A percentile compares a stretch with the other conserved stretches of the same genome.
Evolutionary conservation across 2,329 filamentous ascomycete species (phyloP).

Genomic region (Periconia digitata): DNA sequence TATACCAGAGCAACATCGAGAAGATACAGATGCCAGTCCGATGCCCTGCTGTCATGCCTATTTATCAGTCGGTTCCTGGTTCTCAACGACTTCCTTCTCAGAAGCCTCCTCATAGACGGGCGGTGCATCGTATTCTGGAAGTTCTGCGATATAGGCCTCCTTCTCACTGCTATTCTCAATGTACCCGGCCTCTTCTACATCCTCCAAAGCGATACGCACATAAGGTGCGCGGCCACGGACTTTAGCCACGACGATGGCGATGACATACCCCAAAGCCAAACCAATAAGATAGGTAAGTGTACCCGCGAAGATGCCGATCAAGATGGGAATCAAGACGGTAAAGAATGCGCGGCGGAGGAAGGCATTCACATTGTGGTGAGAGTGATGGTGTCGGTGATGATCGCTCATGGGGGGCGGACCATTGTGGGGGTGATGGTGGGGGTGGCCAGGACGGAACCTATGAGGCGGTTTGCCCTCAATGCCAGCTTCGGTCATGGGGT

Average conservation of each 20-base stretch:
- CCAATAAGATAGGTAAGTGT: conserved; percentile 67
- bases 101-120: conserved; percentile 41
- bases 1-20: too few species aligned
- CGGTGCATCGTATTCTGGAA: conserved; percentile 41
- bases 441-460: conserved; percentile 32
- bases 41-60: too few species aligned
- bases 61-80: too few species aligned
- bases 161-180: conserved; percentile 28
- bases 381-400: conserved; percentile 17
- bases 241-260: conserved; percentile 61
- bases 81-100: conserved; percentile 35
- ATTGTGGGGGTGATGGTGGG: conserved; percentile 24
- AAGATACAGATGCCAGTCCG: too few species aligned
- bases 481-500: conserved; percentile 34
- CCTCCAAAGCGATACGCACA: conserved; percentile 35
- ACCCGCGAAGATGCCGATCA: conserved; percentile 69
- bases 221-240: conserved; percentile 50
- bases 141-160: conserved; percentile 31
- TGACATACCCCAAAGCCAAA: conserved; percentile 65
- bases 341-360: conserved; percentile 56
- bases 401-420: conserved; percentile 3
- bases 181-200: conserved; percentile 21
- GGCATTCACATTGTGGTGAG: conserved; percentile 28
- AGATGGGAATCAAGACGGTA: conserved; percentile 67
- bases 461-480: conserved; percentile 37